phyloP scores from a whole-genome alignment of 2,329 filamentous ascomycete genomes.

The Daldinia sp. region DNA sequence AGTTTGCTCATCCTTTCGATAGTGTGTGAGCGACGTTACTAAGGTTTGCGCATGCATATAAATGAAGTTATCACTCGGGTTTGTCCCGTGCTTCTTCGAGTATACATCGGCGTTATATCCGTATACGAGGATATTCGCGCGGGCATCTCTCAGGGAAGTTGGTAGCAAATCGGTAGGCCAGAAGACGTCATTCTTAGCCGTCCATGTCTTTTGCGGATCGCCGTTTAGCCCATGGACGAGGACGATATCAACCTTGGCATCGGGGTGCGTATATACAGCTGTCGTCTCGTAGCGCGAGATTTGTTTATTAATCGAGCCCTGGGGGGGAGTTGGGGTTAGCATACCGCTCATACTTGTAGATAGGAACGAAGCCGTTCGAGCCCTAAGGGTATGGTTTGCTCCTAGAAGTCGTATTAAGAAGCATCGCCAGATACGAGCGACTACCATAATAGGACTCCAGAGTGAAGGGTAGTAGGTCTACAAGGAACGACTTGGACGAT shows the following conservation, averaged over 20 bases:
- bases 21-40: slow-evolving; percentile 71
- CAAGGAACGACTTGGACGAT: not conserved
- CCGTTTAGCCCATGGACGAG: slow-evolving; percentile 80
- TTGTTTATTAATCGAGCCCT: slow-evolving; percentile 64
- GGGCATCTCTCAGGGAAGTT: slow-evolving; percentile 64
- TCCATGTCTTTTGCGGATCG: slow-evolving; percentile 73
- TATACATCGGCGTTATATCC: slow-evolving; percentile 79
- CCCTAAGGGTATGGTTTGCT: slow-evolving; percentile 12
- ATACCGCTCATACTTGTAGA: slow-evolving; percentile 33
- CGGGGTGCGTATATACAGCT: slow-evolving; percentile 68
- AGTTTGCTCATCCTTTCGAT: slow-evolving; percentile 69
- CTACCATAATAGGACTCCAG: slow-evolving; percentile 14
- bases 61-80: slow-evolving; percentile 74
- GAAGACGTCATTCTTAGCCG: slow-evolving; percentile 67
- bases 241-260: slow-evolving; percentile 73
- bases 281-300: slow-evolving; percentile 70
- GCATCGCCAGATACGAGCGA: slow-evolving; percentile 14
- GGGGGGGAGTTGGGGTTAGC: slow-evolving; percentile 36
- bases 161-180: slow-evolving; percentile 79
- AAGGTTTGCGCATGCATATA: slow-evolving; percentile 79
- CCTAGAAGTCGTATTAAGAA: slow-evolving; percentile 20
- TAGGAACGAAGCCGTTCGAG: slow-evolving; percentile 16
- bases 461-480: slow-evolving; percentile 6
- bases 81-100: slow-evolving; percentile 61
- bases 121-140: slow-evolving; percentile 76